Conservation (phyloP, 306 rosid genomes). For the Macrotyloma uniflorum region DNA sequence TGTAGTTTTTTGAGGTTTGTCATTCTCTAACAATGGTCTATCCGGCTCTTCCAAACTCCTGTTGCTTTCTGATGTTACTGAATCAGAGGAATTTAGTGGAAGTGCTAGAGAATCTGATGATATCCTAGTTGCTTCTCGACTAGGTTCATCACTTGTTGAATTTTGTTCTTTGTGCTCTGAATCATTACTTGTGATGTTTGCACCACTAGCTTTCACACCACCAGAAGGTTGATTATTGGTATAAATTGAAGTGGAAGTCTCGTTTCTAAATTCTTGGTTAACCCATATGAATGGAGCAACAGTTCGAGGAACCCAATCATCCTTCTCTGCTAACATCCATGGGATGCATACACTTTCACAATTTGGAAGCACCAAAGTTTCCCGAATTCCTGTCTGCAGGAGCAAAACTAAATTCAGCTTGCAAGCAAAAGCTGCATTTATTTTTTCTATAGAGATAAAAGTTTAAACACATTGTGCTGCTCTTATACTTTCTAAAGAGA, state of each 20-base stretch:
- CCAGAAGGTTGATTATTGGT: constrained; percentile 42
- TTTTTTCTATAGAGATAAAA: not conserved
- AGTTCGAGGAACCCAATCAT: constrained; percentile 81
- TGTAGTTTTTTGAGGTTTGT: constrained; percentile 38
- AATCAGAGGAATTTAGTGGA: constrained; percentile 37
- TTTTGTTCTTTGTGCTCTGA: constrained; percentile 41
- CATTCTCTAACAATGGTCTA: constrained; percentile 54
- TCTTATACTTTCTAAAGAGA: not conserved
- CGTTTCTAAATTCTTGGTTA: constrained; percentile 57
- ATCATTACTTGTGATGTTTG: constrained; percentile 46
- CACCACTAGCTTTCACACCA: constrained; percentile 41
- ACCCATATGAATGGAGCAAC: constrained; percentile 87
- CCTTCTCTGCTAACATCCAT: constrained; percentile 89
- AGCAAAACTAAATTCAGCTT: constrained; percentile 48
- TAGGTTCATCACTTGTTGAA: constrained; percentile 31
- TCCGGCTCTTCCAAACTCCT: constrained; percentile 46
- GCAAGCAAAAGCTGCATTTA: not conserved
- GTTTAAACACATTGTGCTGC: constrained; percentile 19
- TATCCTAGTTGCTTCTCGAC: constrained; percentile 43
- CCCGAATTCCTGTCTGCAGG: constrained; percentile 71
- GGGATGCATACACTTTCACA: constrained; percentile 71
- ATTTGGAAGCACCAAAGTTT: constrained; percentile 84
- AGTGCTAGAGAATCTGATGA: constrained; percentile 37
- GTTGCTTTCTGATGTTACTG: constrained; percentile 37
- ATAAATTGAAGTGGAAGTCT: constrained; percentile 35